Conservation (phyloP, 2,329 filamentous ascomycete genomes). For the Ambrosiella cleistominuta region DNA sequence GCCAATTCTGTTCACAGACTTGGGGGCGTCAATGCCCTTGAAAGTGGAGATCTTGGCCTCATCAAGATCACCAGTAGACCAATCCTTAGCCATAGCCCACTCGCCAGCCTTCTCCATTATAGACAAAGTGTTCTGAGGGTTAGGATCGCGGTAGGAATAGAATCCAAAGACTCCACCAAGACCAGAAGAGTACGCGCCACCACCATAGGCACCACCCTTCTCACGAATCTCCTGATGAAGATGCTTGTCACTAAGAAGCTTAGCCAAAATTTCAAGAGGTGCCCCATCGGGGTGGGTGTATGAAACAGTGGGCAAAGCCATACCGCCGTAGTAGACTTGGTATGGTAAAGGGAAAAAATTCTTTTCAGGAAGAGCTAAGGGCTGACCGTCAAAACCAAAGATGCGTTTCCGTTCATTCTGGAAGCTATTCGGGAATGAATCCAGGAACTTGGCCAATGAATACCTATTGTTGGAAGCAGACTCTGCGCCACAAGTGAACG, state of each 20-base stretch:
- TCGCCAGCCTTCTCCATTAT: constrained; percentile 70
- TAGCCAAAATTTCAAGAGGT: constrained; percentile 70
- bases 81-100: constrained; percentile 67
- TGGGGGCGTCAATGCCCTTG: constrained; percentile 76
- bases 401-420: neutral
- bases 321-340: constrained; percentile 86
- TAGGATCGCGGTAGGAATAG: constrained; percentile 93
- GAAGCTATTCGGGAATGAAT: constrained; percentile 3
- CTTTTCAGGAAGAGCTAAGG: constrained; percentile 28
- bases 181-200: constrained; percentile 65
- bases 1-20: constrained; percentile 73
- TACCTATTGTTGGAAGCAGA: constrained; percentile 52
- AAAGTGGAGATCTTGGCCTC: constrained; percentile 94
- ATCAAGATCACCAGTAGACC: constrained; percentile 72
- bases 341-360: constrained; percentile 90
- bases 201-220: constrained; percentile 92
- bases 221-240: constrained; percentile 95
- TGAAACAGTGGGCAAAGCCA: constrained; percentile 66
- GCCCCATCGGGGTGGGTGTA: constrained; percentile 63
- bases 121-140: constrained; percentile 70
- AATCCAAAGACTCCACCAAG: constrained; percentile 80
- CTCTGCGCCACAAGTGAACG: constrained; percentile 70
- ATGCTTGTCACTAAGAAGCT: constrained; percentile 89
- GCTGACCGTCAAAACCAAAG: constrained; percentile 8
- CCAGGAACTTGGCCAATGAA: constrained; percentile 48